Evolutionary conservation across 2,329 filamentous ascomycete species (phyloP).

Genomic region (Cercospora janseana): DNA sequence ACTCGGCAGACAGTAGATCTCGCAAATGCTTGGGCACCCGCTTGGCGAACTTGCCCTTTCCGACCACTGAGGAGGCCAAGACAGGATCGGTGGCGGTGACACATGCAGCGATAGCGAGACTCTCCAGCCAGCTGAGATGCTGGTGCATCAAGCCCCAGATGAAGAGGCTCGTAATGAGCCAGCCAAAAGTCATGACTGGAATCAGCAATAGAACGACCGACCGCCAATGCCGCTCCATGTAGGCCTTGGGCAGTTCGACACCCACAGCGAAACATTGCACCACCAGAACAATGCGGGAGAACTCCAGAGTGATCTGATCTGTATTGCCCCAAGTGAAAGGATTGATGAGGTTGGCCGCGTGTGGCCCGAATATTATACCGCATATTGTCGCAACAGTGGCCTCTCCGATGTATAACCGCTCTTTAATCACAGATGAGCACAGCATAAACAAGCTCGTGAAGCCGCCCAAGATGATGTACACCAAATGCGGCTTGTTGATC

Average conservation of each 20-base stretch:
- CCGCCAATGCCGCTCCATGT: conserved; percentile 98
- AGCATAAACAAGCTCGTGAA: conserved; percentile 99
- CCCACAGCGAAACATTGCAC: conserved; percentile 91
- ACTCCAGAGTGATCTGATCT: conserved; percentile 84
- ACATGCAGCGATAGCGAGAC: conserved; percentile 82
- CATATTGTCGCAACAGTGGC: conserved; percentile 88
- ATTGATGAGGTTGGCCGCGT: conserved; percentile 77
- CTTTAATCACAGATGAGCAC: conserved; percentile 96
- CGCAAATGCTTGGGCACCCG: conserved; percentile 95
- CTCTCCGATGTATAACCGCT: conserved; percentile 97
- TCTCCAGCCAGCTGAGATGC: conserved; percentile 81
- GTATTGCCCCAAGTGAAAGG: conserved; percentile 74
- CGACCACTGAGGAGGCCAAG: conserved; percentile 92
- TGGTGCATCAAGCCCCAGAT: conserved; percentile 84
- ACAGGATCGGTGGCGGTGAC: conserved; percentile 97
- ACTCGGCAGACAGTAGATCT: conserved; percentile 92
- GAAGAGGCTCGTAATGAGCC: conserved; percentile 87
- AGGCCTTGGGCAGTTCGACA: conserved; percentile 84
- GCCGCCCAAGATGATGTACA: conserved; percentile 95
- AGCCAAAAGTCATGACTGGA: conserved; percentile 96
- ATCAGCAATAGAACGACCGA: conserved; percentile 85
- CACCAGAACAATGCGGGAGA: conserved; percentile 83
- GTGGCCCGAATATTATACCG: conserved; percentile 84
- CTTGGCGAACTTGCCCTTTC: conserved; percentile 98
- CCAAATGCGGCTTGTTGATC: conserved; percentile 93